These are phyloP conservation scores for Fragilaria crotonensis DNA, from an alignment of 108 stramenopile species.

Conservation along the genomic window DNA sequence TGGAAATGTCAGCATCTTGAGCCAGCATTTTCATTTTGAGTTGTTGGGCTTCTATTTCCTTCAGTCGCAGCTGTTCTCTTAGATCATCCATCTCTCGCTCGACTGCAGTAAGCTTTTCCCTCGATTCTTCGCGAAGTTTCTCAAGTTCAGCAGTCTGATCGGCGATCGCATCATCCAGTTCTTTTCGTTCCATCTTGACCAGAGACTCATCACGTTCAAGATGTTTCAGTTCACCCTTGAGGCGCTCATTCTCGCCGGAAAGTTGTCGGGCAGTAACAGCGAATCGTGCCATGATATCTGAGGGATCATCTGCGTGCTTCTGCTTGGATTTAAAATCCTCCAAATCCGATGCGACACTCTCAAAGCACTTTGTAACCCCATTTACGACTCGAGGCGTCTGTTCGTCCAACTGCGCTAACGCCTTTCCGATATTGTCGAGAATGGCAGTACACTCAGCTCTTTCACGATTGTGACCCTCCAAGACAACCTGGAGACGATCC, in stretches of 20 bases:
- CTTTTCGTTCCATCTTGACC: conserved; percentile 61
- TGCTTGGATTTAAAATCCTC: conserved; percentile 38
- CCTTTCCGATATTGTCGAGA: conserved; percentile 31
- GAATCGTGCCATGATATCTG: conserved; percentile 45
- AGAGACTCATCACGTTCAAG: conserved; percentile 75
- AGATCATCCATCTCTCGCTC: conserved; percentile 70
- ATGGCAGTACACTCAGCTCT: conserved; percentile 39
- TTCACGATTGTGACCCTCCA: conserved; percentile 55
- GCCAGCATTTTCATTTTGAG: conserved; percentile 54
- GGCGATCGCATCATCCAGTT: conserved; percentile 64
- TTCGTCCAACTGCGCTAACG: conserved; percentile 42
- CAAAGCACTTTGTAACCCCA: conserved; percentile 52
- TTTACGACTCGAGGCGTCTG: conserved; percentile 38
- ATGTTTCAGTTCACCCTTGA: conserved; percentile 66
- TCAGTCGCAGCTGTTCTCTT: conserved; percentile 39
- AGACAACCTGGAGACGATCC: conserved; percentile 52
- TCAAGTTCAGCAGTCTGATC: conserved; percentile 73
- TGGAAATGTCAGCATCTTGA: conserved; percentile 51
- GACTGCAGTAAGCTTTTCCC: conserved; percentile 41
- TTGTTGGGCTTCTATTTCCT: conserved; percentile 44
- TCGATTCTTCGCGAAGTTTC: conserved; percentile 39
- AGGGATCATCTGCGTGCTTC: conserved; percentile 30
- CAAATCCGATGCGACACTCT: conserved; percentile 34
- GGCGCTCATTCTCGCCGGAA: conserved; percentile 61
- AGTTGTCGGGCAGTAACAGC: conserved; percentile 54